Base-by-base conservation (phyloP, 345 rosid species). In the Camelina neglecta region DNA sequence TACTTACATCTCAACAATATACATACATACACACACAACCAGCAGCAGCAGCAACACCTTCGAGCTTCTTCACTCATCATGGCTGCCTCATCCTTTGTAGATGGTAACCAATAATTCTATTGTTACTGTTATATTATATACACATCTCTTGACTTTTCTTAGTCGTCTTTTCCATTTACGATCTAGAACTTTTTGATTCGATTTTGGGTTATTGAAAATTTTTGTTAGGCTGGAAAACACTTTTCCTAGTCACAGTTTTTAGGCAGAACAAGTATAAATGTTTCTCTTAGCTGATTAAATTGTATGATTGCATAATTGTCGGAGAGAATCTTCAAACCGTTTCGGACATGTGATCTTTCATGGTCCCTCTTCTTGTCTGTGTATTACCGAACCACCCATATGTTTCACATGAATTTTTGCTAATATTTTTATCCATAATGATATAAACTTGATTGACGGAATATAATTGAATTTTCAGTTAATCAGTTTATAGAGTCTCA, bases 11-110 rank as follows among this genome's bases (percentile, higher is more conserved):
- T 62, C 64, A 35, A 29, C 64, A 35, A 29, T 29, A 24, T 24
- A 24, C 26, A 24, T 2, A 24, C 3, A 24, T 2, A 45, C 12
- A n/a, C 20, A 47, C 23, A 50, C 60, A 18, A 11, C 2, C 7
- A 41, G 13, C 44, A 41, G 31, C 31, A 41, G 38, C 8, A 35
- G 38, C 38, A 35, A 11, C 16, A 58, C 61, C 81, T 71, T 65
- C 61, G 55, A 71, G 72, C 72, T 77, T 77, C 72, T 77, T 77
- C 72, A 77, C 81, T 71, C 67, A 77, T 77, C 67, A 77, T 77
- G 81, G 76, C 76, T 31, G 72, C 76, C 61, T 71, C 72, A 2
- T 71, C 81, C 11, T 41, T 56, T 39, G 41, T n/a, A 38, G 80
- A 77, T 8, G 80, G 80, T 77, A 77, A 71, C 55, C 8, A 29